Base-by-base conservation (phyloP, 2,329 filamentous ascomycete species). In the Pseudopithomyces maydicus region DNA sequence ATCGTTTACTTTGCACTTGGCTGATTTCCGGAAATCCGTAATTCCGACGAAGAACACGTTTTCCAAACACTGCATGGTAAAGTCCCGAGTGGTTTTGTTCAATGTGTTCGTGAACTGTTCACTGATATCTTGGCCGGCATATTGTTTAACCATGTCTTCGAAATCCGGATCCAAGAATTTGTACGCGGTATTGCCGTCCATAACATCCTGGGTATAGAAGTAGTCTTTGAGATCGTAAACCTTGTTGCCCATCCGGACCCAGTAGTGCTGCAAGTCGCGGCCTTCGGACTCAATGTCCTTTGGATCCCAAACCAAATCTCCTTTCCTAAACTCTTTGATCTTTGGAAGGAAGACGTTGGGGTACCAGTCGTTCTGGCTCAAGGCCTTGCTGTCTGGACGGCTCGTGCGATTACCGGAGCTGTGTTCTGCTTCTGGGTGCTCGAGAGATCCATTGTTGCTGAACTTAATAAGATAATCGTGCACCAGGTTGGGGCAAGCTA, bases 201-300 rank as follows among this genome's bases (percentile, higher is more conserved):
- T 80, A n/a, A 81, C 63, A 8, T 89, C 79, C 41, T 88, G 77
- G 0, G 92, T 97, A 71, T 92, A 82, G 77, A 93, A 94, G 78
- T 99, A 99, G 74, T 98, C 86, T 0, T 91, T 96, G 52, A 99
- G 78, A 73, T 99, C 96, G 72, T 95, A 98, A 19, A 99, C 82
- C 50, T 84, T 84, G 52, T 88, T 82, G 29, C 91, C 82, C 59
- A 96, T 86, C 53, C 90, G 89, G 61, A 91, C 89, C 92, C 95
- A 98, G 70, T 85, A 84, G 65, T 90, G 88, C 52, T 86, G 82
- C 15, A 88, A 77, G 33, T 90, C 78, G 26, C 85, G 72, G 19
- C 92, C 95, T 61, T 96, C 82, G 0, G 76, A 78, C 56, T 84
- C 77, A 58, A 99, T 80, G 1, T 79, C 80, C 1, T 77, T 74